Percentiles rank a stretch among this genome's conserved stretches.
These are phyloP conservation scores for Heritiera littoralis DNA, from an alignment of 345 rosid genomes.

Conservation along the genomic window DNA sequence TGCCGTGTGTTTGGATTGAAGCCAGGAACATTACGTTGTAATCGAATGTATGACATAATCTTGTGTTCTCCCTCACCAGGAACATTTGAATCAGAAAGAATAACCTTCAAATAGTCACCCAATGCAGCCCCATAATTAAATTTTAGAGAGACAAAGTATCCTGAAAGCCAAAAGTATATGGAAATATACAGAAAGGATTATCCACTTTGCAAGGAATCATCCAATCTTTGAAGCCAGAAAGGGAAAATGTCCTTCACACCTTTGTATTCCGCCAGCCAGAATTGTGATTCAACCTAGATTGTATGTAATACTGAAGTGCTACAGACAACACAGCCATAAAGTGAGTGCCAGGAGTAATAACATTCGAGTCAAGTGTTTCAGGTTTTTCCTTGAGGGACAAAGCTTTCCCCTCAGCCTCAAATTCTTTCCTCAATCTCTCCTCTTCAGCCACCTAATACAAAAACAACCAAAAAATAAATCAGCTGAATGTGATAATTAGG, in stretches of 20 bases:
- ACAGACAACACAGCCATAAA: constrained; percentile 90
- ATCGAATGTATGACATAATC: constrained; percentile 91
- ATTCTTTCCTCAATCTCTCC: constrained; percentile 78
- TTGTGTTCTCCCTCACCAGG: constrained; percentile 99
- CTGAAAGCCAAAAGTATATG: constrained; percentile 43
- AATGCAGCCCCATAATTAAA: constrained; percentile 61
- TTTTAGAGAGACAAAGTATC: constrained; percentile 59
- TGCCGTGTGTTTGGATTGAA: constrained; percentile 93
- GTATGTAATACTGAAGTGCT: constrained; percentile 89
- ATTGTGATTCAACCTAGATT: constrained; percentile 75
- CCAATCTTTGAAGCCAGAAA: constrained; percentile 41
- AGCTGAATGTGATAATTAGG: constrained; percentile 11
- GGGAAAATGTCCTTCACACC: constrained; percentile 51
- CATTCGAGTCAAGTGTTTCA: constrained; percentile 90
- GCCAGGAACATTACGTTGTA: constrained; percentile 79
- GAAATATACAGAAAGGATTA: constrained; percentile 50
- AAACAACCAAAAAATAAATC: constrained; percentile 11
- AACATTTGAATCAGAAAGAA: constrained; percentile 95
- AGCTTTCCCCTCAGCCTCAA: constrained; percentile 61
- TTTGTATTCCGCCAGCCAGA: constrained; percentile 83
- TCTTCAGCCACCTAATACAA: constrained; percentile 83
- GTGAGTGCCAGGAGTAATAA: constrained; percentile 94
- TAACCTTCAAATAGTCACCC: constrained; percentile 83
- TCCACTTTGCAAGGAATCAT: constrained; percentile 51
- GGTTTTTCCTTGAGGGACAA: constrained; percentile 70